Evolutionary conservation across 805 yeast species (phyloP), one percentile per base, ranked within the genome.

Genomic region (Allodekkera sacchari): DNA sequence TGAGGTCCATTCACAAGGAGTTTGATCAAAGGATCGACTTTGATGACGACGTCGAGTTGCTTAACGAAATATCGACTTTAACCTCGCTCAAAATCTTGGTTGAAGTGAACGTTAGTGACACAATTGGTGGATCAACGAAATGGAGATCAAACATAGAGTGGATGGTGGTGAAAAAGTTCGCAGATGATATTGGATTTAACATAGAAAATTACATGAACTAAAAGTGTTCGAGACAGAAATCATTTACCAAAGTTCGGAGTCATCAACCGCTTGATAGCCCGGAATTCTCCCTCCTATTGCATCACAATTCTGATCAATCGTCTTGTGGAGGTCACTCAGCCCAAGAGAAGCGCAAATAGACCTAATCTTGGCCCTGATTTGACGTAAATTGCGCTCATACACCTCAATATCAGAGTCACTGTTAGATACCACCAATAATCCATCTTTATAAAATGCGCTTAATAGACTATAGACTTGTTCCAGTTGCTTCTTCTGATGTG

Each of bases 101-200:
- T 22, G 46, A 45, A 34, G 33, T 52, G 34, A 44, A 46, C 32
- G 42, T 39, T 36, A 61, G 54, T 38, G 56, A 54, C 36, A 52
- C 68, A 2, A 71, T 85, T 25, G 79, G 74, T 33, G 73, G 85
- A 13, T 71, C 73, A 35, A 70, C 82, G 1, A 72, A 78, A 45
- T 87, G 94, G 94, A 78, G 71, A 48, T 75, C 84, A 38, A 83
- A 82, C 45, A 73, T 80, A 7, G 67, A 74, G 25, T 85, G 84
- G 82, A 68, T 67, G 21, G 65, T 74, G 6, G 68, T 81, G 8
- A 66, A 67, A 38, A 64, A 66, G 29, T 61, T 85, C 23, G 75
- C 94, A 0, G 53, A 62, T 14, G 83, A 80, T 14, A 61, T 87
- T 7, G 63, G 70, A 7, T 74, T 88, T 44, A 83, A 77, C 2